These are phyloP conservation scores for Stachybotrys echinatus DNA, from an alignment of 2,329 filamentous ascomycete genomes.

Conservation along the genomic window DNA sequence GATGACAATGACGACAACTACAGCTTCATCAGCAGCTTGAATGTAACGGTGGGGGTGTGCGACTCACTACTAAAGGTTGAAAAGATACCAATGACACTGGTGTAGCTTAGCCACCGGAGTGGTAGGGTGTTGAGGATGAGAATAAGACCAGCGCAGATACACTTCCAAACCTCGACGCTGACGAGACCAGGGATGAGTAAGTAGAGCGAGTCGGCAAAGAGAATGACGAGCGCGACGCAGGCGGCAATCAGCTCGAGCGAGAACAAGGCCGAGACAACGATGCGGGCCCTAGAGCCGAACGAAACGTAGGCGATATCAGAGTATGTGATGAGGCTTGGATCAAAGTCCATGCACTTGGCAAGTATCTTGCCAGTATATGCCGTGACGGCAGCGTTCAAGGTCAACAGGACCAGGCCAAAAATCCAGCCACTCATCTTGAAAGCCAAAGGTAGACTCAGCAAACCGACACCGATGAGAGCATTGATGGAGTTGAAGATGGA, in stretches of 20 bases:
- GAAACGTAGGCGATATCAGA: constrained; percentile 89
- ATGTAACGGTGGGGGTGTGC: not conserved
- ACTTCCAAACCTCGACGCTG: constrained; percentile 72
- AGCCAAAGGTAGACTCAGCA: constrained; percentile 83
- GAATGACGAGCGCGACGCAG: constrained; percentile 81
- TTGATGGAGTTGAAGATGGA: constrained; percentile 97
- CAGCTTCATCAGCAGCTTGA: not conserved
- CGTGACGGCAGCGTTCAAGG: constrained; percentile 70
- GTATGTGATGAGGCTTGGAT: constrained; percentile 84
- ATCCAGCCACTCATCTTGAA: constrained; percentile 87
- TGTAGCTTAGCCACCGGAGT: constrained; percentile 78
- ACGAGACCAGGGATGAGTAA: constrained; percentile 67
- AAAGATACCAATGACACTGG: constrained; percentile 87
- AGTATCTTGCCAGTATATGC: constrained; percentile 81
- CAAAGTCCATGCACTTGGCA: constrained; percentile 82
- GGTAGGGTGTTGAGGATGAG: constrained; percentile 82
- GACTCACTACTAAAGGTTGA: constrained; percentile 80
- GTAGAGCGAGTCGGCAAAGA: constrained; percentile 89
- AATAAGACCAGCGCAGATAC: constrained; percentile 72
- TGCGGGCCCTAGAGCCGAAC: constrained; percentile 75
- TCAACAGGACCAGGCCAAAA: constrained; percentile 69
- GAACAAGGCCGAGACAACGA: constrained; percentile 81
- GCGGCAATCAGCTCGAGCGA: constrained; percentile 81
- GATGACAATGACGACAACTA: constrained; percentile 79
- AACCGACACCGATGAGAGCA: constrained; percentile 82